phyloP scores from a whole-genome alignment of 768 basidiomycete genomes.

The Hebeloma cylindrosporum region DNA sequence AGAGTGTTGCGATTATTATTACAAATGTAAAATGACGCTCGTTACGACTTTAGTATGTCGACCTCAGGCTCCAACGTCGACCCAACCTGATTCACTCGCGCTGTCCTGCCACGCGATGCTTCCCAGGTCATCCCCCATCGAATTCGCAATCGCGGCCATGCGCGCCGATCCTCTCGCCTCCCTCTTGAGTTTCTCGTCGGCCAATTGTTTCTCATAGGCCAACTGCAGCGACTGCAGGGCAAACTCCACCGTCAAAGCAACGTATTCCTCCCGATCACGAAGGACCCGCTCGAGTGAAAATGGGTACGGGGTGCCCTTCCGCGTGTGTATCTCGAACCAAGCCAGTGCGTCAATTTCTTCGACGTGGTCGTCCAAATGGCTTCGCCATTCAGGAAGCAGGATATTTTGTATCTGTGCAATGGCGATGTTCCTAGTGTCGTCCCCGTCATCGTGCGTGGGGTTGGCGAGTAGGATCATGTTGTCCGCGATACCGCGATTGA shows the following conservation, averaged over 20 bases:
- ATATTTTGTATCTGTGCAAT: constrained; percentile 1
- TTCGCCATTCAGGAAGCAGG: constrained; percentile 14
- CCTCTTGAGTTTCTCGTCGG: too few species aligned
- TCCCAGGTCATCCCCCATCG: too few species aligned
- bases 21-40: too few species aligned
- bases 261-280: constrained; percentile 5
- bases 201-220: not conserved
- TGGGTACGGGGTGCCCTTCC: not conserved
- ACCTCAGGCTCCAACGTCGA: too few species aligned
- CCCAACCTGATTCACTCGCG: too few species aligned
- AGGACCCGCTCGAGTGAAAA: not conserved
- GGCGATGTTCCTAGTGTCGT: not conserved
- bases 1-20: too few species aligned
- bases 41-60: too few species aligned
- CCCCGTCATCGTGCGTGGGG: not conserved
- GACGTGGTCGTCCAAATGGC: constrained; percentile 12
- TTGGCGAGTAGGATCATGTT: constrained; percentile 1
- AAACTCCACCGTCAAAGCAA: constrained; percentile 6
- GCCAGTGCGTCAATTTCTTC: constrained; percentile 11
- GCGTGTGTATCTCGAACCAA: constrained; percentile 15
- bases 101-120: too few species aligned
- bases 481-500: constrained; percentile 6
- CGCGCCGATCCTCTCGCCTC: too few species aligned
- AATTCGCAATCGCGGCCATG: too few species aligned
- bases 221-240: constrained; percentile 10